These are phyloP conservation scores for Clonostachys sp. DNA, from an alignment of 2,329 filamentous ascomycete species.

Conservation along the genomic window DNA sequence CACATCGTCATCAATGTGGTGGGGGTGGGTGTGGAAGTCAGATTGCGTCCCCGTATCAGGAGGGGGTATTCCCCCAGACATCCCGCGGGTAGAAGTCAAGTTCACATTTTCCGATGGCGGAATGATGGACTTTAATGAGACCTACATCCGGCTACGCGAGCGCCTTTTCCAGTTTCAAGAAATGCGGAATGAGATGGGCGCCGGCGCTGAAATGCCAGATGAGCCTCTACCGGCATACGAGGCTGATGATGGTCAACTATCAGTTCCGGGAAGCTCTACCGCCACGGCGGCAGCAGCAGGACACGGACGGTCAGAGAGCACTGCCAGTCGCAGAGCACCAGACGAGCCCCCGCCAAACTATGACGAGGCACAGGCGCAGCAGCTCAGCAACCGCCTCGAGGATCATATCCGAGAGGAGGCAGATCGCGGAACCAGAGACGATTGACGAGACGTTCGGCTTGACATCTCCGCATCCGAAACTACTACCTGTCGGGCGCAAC, in stretches of 20 bases:
- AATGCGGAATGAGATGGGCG: conserved; percentile 64
- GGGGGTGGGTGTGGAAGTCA: conserved; percentile 88
- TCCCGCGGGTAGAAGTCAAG: conserved; percentile 73
- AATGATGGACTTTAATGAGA: conserved; percentile 84
- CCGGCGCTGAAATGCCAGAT: conserved; percentile 62
- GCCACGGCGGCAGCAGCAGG: not conserved
- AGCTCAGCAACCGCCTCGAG: conserved; percentile 53
- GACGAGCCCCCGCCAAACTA: conserved; percentile 86
- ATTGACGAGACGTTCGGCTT: too few species aligned
- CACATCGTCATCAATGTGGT: conserved; percentile 77
- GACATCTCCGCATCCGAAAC: too few species aligned
- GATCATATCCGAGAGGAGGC: conserved; percentile 71
- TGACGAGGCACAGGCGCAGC: conserved; percentile 81
- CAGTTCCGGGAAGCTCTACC: conserved; percentile 17
- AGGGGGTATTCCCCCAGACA: conserved; percentile 73
- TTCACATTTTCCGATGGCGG: conserved; percentile 92
- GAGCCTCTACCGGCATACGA: conserved; percentile 90
- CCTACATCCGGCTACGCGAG: conserved; percentile 81
- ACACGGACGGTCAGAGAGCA: conserved; percentile 22
- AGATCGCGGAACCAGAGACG: conserved; percentile 42
- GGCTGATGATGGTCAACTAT: conserved; percentile 26
- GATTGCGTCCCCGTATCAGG: conserved; percentile 75
- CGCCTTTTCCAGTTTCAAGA: conserved; percentile 77
- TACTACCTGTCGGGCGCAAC: too few species aligned
- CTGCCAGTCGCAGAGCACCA: conserved; percentile 38